Conservation (phyloP, 805 yeast species). For the Debaryomyces maramus region DNA sequence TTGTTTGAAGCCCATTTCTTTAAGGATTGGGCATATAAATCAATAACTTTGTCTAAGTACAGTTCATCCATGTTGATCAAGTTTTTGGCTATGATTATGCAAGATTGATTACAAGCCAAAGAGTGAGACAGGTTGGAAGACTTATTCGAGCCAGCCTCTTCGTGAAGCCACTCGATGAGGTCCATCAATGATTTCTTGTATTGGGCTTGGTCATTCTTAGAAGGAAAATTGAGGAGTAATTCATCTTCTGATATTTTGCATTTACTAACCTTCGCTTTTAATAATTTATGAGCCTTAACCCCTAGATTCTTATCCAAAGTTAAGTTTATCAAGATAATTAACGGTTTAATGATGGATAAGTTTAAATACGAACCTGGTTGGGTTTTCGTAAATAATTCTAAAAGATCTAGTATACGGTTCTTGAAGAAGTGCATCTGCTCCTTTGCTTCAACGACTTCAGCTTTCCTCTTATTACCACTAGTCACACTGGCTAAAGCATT, state of each 20-base stretch:
- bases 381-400: conserved; percentile 59
- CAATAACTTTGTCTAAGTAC: conserved; percentile 46
- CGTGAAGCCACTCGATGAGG: conserved; percentile 44
- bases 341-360: conserved; percentile 51
- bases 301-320: conserved; percentile 74
- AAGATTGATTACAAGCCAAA: conserved; percentile 62
- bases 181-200: conserved; percentile 24
- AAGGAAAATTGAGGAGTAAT: conserved; percentile 14
- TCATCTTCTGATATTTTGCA: conserved; percentile 31
- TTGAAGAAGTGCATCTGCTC: conserved; percentile 79
- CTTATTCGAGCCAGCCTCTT: conserved; percentile 36
- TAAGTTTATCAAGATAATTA: conserved; percentile 58
- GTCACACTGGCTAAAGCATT: conserved; percentile 53
- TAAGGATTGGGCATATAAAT: conserved; percentile 55
- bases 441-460: conserved; percentile 75
- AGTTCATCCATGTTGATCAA: conserved; percentile 37
- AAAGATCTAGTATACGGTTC: conserved; percentile 70
- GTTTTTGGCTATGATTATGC: conserved; percentile 65
- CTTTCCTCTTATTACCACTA: conserved; percentile 65
- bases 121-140: conserved; percentile 50
- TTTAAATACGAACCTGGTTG: conserved; percentile 43
- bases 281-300: conserved; percentile 68
- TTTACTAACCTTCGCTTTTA: conserved; percentile 62
- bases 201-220: conserved; percentile 14
- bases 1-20: conserved; percentile 58